phyloP scores from a whole-genome alignment of 305 asterid genomes.

The Petunia hybrid region DNA sequence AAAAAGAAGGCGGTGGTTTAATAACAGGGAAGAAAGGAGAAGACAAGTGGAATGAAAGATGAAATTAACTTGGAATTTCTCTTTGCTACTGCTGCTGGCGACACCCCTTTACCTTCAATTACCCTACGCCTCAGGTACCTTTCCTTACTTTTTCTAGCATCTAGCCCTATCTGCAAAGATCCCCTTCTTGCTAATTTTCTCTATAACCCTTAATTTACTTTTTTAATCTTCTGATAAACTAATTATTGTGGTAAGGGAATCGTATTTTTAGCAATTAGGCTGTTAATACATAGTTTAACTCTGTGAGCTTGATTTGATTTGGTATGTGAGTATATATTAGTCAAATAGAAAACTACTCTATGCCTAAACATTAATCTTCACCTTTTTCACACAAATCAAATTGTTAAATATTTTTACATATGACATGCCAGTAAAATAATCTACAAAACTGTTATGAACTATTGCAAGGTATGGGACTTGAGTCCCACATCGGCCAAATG shows the following conservation, averaged over 20 bases:
- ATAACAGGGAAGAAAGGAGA: slow-evolving; percentile 7
- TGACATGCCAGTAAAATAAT: neutral
- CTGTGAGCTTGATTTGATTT: neutral
- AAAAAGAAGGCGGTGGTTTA: neutral
- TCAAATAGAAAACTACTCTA: neutral
- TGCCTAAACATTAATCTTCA: neutral
- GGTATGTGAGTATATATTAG: slow-evolving; percentile 3
- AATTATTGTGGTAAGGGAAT: neutral
- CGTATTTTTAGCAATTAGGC: neutral
- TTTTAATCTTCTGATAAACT: neutral
- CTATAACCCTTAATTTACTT: neutral
- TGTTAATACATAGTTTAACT: neutral
- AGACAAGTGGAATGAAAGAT: slow-evolving; percentile 2
- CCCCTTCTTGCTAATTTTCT: neutral
- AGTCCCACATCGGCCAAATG: too few relatives aligned
- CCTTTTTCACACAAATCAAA: neutral
- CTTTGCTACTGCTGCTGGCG: slow-evolving; percentile 4
- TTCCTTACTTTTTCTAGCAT: neutral
- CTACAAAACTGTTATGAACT: slow-evolving; percentile 7
- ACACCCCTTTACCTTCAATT: slow-evolving; percentile 5
- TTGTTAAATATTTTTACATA: neutral
- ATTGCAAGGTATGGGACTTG: too few relatives aligned
- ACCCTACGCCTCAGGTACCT: slow-evolving; percentile 15
- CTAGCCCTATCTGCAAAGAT: slow-evolving; percentile 11
- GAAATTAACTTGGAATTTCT: slow-evolving; percentile 14